Evolutionary conservation across 139 green algal genomes (phyloP).

Genomic region (Chara braunii): DNA sequence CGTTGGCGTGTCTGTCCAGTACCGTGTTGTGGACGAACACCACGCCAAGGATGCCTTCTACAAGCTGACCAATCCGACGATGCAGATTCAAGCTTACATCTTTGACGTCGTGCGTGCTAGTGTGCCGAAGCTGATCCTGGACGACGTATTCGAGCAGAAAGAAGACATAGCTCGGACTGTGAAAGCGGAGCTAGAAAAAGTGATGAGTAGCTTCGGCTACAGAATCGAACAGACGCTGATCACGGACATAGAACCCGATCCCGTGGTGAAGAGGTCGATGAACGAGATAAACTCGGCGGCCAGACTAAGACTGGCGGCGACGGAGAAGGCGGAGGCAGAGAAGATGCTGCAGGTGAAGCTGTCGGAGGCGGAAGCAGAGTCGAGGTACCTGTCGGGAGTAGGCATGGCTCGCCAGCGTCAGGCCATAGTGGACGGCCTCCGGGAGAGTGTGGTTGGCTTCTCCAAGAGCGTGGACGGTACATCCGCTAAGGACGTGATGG

Average conservation of each 20-base stretch:
- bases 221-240: slow-evolving; percentile 72
- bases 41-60: slow-evolving; percentile 29
- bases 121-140: slow-evolving; percentile 59
- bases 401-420: slow-evolving; percentile 60
- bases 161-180: slow-evolving; percentile 76
- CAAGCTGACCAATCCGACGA: slow-evolving; percentile 38
- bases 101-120: slow-evolving; percentile 57
- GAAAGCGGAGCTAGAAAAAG: slow-evolving; percentile 62
- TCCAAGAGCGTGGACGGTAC: slow-evolving; percentile 38
- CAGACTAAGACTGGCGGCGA: slow-evolving; percentile 52
- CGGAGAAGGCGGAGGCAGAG: slow-evolving; percentile 69
- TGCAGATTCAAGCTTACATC: not conserved
- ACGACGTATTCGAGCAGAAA: slow-evolving; percentile 58
- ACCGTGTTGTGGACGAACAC: slow-evolving; percentile 23
- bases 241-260: slow-evolving; percentile 47
- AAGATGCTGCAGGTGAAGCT: slow-evolving; percentile 72
- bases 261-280: slow-evolving; percentile 59
- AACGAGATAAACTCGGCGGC: slow-evolving; percentile 85
- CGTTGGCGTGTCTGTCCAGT: slow-evolving; percentile 27
- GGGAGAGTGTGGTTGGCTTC: slow-evolving; percentile 78
- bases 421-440: slow-evolving; percentile 84
- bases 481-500: slow-evolving; percentile 55
- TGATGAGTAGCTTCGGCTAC: slow-evolving; percentile 75
- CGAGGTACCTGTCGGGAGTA: slow-evolving; percentile 76
- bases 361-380: slow-evolving; percentile 87